A percentile compares a stretch with the other conserved stretches of the same genome.
Conservation (phyloP, 2,329 filamentous ascomycete genomes). For the Claviceps sorghi region DNA sequence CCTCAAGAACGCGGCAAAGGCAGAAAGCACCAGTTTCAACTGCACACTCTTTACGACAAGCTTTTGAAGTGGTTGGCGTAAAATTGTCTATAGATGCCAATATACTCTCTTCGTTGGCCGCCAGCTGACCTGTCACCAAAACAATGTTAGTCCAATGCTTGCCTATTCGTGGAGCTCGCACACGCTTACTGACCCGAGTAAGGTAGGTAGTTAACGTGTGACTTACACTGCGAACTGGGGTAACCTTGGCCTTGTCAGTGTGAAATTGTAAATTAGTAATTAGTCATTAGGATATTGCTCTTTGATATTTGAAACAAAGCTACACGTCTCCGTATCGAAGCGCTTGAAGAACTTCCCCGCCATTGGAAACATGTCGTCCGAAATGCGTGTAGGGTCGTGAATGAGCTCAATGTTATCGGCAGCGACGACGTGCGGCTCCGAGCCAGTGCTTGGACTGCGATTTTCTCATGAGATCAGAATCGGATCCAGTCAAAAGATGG, state of each 20-base stretch:
- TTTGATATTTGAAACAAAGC: slow-evolving; percentile 66
- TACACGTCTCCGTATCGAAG: slow-evolving; percentile 51
- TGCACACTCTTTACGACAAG: not conserved
- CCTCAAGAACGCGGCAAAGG: not conserved
- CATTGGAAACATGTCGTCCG: slow-evolving; percentile 45
- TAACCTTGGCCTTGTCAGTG: not conserved
- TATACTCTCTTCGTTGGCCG: not conserved
- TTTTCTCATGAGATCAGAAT: not conserved
- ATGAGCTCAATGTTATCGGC: slow-evolving; percentile 68
- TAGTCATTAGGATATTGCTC: slow-evolving; percentile 82
- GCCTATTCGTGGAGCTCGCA: not conserved
- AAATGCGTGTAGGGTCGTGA: slow-evolving; percentile 29
- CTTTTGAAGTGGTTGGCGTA: not conserved
- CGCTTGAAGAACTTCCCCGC: slow-evolving; percentile 82
- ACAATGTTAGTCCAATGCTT: not conserved
- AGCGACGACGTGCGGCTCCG: slow-evolving; percentile 25
- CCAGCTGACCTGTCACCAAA: not conserved
- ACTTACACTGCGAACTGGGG: not conserved
- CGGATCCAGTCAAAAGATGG: not conserved
- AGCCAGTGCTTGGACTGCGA: slow-evolving; percentile 18
- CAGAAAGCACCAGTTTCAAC: not conserved
- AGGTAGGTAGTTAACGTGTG: not conserved
- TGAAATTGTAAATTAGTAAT: slow-evolving; percentile 1
- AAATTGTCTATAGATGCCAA: not conserved
- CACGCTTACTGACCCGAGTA: not conserved